phyloP scores from a whole-genome alignment of 1,284 basidiomycete genomes.

The Moesziomyces globuligerus region DNA sequence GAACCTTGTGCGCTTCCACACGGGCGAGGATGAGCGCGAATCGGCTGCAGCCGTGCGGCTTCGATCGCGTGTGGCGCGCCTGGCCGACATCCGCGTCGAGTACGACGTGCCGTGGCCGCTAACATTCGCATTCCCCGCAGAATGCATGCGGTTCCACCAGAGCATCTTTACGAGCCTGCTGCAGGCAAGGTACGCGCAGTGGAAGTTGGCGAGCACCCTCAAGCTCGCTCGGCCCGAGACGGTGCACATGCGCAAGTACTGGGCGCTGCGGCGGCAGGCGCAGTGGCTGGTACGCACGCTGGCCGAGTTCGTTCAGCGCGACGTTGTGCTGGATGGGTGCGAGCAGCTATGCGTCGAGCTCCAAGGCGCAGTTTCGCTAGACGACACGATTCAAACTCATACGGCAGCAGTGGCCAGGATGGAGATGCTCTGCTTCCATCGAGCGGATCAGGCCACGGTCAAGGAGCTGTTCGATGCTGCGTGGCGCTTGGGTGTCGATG shows the following conservation, averaged over 20 bases:
- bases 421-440: constrained; percentile 38
- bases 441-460: constrained; percentile 21
- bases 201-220: constrained; percentile 26
- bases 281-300: constrained; percentile 42
- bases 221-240: constrained; percentile 35
- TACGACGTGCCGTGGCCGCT: constrained; percentile 51
- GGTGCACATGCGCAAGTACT: constrained; percentile 40
- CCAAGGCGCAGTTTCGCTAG: constrained; percentile 21
- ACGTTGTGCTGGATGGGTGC: constrained; percentile 17
- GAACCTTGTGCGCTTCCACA: constrained; percentile 27
- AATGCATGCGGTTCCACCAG: constrained; percentile 36
- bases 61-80: constrained; percentile 21
- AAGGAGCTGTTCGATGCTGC: constrained; percentile 25
- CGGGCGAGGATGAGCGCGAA: constrained; percentile 13
- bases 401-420: constrained; percentile 19
- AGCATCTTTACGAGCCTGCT: constrained; percentile 31
- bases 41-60: constrained; percentile 13
- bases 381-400: constrained; percentile 27
- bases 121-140: constrained; percentile 23
- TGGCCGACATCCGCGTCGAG: constrained; percentile 28
- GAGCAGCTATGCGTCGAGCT: constrained; percentile 14
- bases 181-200: constrained; percentile 33
- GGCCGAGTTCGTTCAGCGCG: constrained; percentile 28
- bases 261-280: constrained; percentile 30
- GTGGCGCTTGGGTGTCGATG: constrained; percentile 24